These are phyloP conservation scores for Cryptosporidium xiaoi DNA, from an alignment of 169 alveolate genomes.

Conservation along the genomic window DNA sequence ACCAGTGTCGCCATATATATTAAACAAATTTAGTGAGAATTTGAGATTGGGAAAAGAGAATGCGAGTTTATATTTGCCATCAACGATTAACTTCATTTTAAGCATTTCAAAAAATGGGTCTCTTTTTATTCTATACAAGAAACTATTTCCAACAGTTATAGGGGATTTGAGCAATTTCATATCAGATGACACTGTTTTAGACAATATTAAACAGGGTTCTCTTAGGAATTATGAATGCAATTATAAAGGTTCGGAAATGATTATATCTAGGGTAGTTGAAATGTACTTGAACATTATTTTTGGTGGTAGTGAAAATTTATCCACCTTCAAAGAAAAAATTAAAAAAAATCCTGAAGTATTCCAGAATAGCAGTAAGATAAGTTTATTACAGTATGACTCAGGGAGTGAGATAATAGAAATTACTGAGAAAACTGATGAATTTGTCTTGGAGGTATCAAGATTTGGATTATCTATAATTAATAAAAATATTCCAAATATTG, in stretches of 20 bases:
- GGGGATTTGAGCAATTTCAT: background rate
- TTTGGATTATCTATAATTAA: conserved; percentile 4
- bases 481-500: conserved; percentile 8
- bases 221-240: background rate
- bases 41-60: conserved; percentile 6
- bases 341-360: background rate
- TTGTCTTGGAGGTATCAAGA: background rate
- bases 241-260: background rate
- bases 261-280: conserved; percentile 14
- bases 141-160: conserved; percentile 21
- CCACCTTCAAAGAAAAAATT: background rate
- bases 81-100: conserved; percentile 21
- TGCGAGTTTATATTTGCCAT: background rate
- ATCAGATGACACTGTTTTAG: conserved; percentile 1
- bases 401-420: background rate
- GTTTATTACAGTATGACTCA: background rate
- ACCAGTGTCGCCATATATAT: conserved; percentile 13
- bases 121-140: background rate
- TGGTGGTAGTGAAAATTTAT: conserved; percentile 39
- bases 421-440: background rate
- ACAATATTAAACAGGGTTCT: background rate
- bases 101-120: conserved; percentile 5
- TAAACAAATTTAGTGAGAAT: conserved; percentile 6
- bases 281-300: conserved; percentile 23
- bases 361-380: background rate